Percentiles rank a stretch among this genome's conserved stretches.
Conservation (phyloP, 2,329 filamentous ascomycete genomes). For the Pseudogymnoascus sp. region DNA sequence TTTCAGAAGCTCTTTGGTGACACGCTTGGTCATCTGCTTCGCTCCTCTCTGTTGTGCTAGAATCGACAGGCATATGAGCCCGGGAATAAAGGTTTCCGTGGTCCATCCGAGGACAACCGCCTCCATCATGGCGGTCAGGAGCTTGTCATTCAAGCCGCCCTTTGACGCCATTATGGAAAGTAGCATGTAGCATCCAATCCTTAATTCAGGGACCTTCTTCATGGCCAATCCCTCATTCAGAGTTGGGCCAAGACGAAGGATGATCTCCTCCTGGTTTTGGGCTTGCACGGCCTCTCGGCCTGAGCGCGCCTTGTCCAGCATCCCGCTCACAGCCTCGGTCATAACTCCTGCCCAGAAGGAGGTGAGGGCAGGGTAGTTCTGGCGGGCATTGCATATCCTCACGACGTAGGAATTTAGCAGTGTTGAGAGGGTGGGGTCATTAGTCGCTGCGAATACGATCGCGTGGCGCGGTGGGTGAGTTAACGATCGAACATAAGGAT, state of each 20-base stretch:
- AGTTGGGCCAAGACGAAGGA: conserved; percentile 59
- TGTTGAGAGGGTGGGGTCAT: conserved; percentile 67
- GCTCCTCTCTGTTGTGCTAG: conserved; percentile 71
- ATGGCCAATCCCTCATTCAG: conserved; percentile 71
- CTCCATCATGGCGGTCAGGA: conserved; percentile 84
- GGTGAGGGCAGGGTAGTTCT: conserved; percentile 68
- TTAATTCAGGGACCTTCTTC: conserved; percentile 67
- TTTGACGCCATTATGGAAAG: conserved; percentile 79
- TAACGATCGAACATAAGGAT: conserved; percentile 73
- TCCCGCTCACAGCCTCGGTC: conserved; percentile 75
- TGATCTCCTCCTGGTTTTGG: conserved; percentile 68
- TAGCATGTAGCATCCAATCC: conserved; percentile 87
- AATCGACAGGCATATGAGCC: conserved; percentile 70
- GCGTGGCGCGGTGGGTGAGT: conserved; percentile 70
- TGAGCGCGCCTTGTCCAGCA: conserved; percentile 68
- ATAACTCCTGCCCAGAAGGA: conserved; percentile 88
- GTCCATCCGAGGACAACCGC: conserved; percentile 73
- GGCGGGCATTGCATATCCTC: conserved; percentile 59
- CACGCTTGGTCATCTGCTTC: conserved; percentile 57
- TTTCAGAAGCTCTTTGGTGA: conserved; percentile 60
- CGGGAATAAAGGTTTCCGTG: conserved; percentile 60
- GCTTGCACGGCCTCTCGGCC: conserved; percentile 67
- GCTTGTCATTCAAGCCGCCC: conserved; percentile 65
- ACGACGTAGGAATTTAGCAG: conserved; percentile 72
- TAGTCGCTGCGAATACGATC: conserved; percentile 74